phyloP scores from a whole-genome alignment of 306 rosid genomes.

The Cucumis melo region DNA sequence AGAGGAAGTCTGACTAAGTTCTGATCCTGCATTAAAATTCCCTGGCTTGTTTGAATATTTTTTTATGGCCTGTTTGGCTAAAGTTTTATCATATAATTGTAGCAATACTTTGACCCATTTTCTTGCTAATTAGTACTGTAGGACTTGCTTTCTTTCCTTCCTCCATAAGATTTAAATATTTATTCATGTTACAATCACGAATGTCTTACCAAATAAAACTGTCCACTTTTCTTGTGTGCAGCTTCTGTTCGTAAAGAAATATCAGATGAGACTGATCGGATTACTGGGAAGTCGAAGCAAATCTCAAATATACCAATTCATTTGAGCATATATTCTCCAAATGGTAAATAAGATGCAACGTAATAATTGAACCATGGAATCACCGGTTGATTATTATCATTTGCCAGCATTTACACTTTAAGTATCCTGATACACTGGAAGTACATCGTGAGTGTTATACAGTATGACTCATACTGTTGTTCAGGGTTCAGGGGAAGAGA shows the following conservation, averaged over 20 bases:
- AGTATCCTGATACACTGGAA: not conserved
- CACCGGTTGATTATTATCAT: not conserved
- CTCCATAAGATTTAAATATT: not conserved
- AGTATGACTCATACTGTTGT: not conserved
- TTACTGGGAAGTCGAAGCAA: slow-evolving; percentile 84
- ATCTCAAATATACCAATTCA: slow-evolving; percentile 91
- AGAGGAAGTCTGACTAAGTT: not conserved
- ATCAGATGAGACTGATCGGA: slow-evolving; percentile 92
- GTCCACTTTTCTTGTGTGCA: slow-evolving; percentile 19
- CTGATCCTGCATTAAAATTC: not conserved
- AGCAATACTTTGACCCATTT: not conserved
- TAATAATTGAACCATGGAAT: not conserved
- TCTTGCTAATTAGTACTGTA: not conserved
- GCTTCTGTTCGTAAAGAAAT: slow-evolving; percentile 93
- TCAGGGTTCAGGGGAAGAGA: not conserved
- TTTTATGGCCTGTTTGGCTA: not conserved
- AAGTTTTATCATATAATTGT: not conserved
- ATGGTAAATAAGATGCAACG: slow-evolving; percentile 43
- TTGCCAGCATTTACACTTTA: not conserved
- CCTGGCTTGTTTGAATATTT: not conserved
- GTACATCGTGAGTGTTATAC: not conserved
- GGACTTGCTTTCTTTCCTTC: not conserved
- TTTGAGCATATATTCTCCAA: slow-evolving; percentile 94
- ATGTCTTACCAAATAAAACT: not conserved
- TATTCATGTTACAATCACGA: not conserved